These are phyloP conservation scores for Mariannaea sp. DNA, from an alignment of 2,329 filamentous ascomycete genomes.

Conservation along the genomic window DNA sequence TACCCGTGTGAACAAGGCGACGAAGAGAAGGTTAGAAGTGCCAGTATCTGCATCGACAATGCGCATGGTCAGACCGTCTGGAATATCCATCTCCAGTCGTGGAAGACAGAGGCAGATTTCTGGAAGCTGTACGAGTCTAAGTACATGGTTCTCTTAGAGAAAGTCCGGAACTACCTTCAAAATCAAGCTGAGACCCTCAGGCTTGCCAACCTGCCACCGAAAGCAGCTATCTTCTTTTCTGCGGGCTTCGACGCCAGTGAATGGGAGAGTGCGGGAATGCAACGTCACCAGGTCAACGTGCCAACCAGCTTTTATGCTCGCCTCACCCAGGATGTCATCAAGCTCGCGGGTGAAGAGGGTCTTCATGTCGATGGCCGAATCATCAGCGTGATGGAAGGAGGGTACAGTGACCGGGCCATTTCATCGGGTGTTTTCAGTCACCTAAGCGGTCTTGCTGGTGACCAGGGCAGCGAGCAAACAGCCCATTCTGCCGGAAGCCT, in stretches of 20 bases:
- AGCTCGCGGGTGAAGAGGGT: slow-evolving; percentile 78
- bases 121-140: slow-evolving; percentile 84
- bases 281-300: slow-evolving; percentile 93
- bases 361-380: slow-evolving; percentile 80
- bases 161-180: slow-evolving; percentile 77
- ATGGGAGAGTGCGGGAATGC: slow-evolving; percentile 91
- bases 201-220: slow-evolving; percentile 65
- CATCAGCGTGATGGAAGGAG: slow-evolving; percentile 92
- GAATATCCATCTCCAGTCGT: slow-evolving; percentile 92
- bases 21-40: slow-evolving; percentile 88
- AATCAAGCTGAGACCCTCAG: slow-evolving; percentile 70
- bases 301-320: slow-evolving; percentile 96
- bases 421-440: slow-evolving; percentile 90
- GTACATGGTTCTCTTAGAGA: slow-evolving; percentile 78
- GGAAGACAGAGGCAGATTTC: slow-evolving; percentile 83
- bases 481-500: slow-evolving; percentile 49
- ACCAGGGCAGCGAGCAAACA: slow-evolving; percentile 49
- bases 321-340: slow-evolving; percentile 83
- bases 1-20: slow-evolving; percentile 97
- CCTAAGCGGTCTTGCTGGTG: slow-evolving; percentile 76
- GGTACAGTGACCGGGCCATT: slow-evolving; percentile 91
- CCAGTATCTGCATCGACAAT: slow-evolving; percentile 91
- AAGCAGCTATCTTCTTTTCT: slow-evolving; percentile 90
- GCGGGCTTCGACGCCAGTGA: slow-evolving; percentile 97
- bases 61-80: slow-evolving; percentile 93